Base-by-base conservation (phyloP, 495 filamentous ascomycete species). In the Penicillium salamii region DNA sequence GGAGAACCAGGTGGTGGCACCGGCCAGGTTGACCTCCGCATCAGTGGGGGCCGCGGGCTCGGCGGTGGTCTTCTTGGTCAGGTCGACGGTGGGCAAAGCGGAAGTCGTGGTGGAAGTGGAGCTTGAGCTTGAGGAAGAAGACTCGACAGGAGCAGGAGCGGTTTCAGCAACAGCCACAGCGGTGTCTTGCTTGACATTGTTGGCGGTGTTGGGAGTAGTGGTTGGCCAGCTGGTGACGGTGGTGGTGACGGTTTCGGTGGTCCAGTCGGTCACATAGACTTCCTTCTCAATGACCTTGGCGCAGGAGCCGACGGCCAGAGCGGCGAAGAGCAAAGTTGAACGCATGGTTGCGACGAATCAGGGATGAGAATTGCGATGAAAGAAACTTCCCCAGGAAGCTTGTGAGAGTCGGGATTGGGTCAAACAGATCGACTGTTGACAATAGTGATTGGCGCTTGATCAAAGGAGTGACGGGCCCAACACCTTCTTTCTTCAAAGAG, bases 251-350 rank as follows among this genome's bases (percentile, higher is more conserved):
- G 79, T 81, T 38, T 85, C 78, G 24, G 72, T 61, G 24, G 82
- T 78, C 64, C 76, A 71, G 21, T 80, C 70, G 41, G 75, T 81
- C 55, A 79, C 70, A 42, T 78, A 59, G 55, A 71, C 74, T 46
- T 81, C 79, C 67, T 79, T 76, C 48, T 80, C 71, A 49, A 65
- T 36, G 15, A 86, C 87, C 42, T 65, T 73, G 50, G 80, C 84
- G 53, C 81, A 56, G 42, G 77, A 80, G 67, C 86, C 71, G 51
- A 80, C 68, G 41, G 83, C 86, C 60, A 86, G 69, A 36, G 78
- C 76, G 59, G 81, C 75, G 56, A 89, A 52, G 44, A 88, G 43
- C 46, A 82, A 60, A 26, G 86, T 83, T 46, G 76, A 82, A 67
- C 81, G 88, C 89, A 95, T 93, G 29, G n/a, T 26, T 47, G 24